Evolutionary conservation across 2,329 filamentous ascomycete species (phyloP).

Genomic region (Ciborinia camelliae): DNA sequence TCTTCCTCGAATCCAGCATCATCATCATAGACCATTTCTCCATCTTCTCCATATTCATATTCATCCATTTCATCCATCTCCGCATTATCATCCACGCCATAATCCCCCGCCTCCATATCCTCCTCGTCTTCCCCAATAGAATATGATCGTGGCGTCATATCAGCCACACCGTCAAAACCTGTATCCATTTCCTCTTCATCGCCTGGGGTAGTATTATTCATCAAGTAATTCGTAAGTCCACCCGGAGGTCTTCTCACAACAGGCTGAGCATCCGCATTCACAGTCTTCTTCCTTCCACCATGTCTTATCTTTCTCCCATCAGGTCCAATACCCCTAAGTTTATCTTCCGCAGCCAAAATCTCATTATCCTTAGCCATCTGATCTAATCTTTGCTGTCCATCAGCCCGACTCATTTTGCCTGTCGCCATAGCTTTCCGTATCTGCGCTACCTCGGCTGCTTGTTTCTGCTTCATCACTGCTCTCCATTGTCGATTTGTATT

Average conservation of each 20-base stretch:
- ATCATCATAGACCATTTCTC: constrained; percentile 24
- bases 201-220: background rate
- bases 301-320: constrained; percentile 8
- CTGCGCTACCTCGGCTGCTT: constrained; percentile 25
- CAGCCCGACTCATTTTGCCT: constrained; percentile 12
- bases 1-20: constrained; percentile 9
- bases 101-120: constrained; percentile 4
- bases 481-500: constrained; percentile 29
- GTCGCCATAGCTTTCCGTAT: constrained; percentile 23
- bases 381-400: constrained; percentile 23
- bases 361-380: constrained; percentile 28
- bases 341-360: constrained; percentile 14
- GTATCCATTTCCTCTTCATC: background rate
- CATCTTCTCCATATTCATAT: constrained; percentile 2
- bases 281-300: constrained; percentile 16
- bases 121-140: constrained; percentile 10
- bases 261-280: background rate
- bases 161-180: background rate
- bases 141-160: constrained; percentile 1
- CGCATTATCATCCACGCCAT: background rate
- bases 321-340: constrained; percentile 6
- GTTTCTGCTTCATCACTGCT: constrained; percentile 19
- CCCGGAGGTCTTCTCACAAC: constrained; percentile 16
- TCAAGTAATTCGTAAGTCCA: constrained; percentile 11
- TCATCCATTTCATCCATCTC: constrained; percentile 11